phyloP scores from a whole-genome alignment of 768 basidiomycete species.

The Mycena alexandri region DNA sequence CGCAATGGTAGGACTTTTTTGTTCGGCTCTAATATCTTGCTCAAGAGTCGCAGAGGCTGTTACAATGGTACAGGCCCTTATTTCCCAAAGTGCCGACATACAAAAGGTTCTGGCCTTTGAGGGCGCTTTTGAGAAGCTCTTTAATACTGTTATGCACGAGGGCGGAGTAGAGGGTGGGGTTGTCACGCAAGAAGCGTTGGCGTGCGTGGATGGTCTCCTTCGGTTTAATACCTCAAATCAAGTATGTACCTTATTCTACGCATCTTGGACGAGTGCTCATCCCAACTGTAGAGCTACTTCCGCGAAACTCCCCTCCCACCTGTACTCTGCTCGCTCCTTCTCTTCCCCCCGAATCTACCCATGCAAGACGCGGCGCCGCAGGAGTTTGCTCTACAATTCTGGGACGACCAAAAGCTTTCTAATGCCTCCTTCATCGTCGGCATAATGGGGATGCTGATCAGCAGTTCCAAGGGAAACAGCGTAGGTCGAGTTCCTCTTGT shows the following conservation, averaged over 20 bases:
- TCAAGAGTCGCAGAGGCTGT: constrained; percentile 74
- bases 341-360: constrained; percentile 75
- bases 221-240: constrained; percentile 96
- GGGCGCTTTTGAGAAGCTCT: constrained; percentile 95
- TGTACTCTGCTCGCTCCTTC: constrained; percentile 74
- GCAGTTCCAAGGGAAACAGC: constrained; percentile 70
- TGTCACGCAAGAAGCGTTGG: constrained; percentile 87
- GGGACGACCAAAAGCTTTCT: constrained; percentile 91
- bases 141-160: constrained; percentile 88
- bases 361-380: constrained; percentile 76
- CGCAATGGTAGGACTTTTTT: constrained; percentile 75
- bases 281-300: constrained; percentile 86
- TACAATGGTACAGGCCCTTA: constrained; percentile 82
- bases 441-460: constrained; percentile 87
- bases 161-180: constrained; percentile 94
- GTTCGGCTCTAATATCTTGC: neutral
- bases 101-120: constrained; percentile 98
- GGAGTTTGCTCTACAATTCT: constrained; percentile 95
- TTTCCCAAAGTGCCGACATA: constrained; percentile 90
- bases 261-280: constrained; percentile 32
- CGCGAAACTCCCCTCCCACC: constrained; percentile 85
- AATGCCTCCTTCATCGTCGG: constrained; percentile 86
- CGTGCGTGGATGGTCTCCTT: constrained; percentile 87
- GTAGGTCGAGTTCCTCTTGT: constrained; percentile 53
- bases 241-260: constrained; percentile 56